phyloP scores from a whole-genome alignment of 108 stramenopile species.

The Cyclostephanos invisitatus region DNA sequence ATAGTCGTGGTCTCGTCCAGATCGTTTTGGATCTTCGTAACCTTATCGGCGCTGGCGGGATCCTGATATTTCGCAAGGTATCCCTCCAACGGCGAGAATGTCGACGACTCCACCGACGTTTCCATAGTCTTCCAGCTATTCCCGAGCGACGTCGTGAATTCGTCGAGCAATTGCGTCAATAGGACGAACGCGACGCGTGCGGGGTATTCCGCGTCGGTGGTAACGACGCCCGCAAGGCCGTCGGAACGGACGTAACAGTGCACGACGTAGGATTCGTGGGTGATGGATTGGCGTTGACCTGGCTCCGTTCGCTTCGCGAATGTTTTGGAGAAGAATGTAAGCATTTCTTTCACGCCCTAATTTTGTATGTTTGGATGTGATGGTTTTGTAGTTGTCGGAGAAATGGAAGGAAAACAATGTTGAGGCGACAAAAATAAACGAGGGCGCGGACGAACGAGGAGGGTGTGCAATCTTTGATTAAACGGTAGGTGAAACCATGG shows the following conservation, averaged over 20 bases:
- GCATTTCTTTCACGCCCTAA: constrained; percentile 97
- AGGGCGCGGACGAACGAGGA: no score
- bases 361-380: background rate
- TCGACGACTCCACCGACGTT: constrained; percentile 59
- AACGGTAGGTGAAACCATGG: no score
- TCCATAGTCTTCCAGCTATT: constrained; percentile 70
- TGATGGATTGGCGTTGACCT: constrained; percentile 97
- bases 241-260: constrained; percentile 97
- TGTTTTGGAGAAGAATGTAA: constrained; percentile 96
- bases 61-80: constrained; percentile 90
- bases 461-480: no score
- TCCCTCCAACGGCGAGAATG: constrained; percentile 69
- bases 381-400: no score
- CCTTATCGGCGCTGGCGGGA: constrained; percentile 94
- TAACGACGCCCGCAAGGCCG: constrained; percentile 92
- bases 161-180: constrained; percentile 93
- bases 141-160: constrained; percentile 74
- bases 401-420: no score
- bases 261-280: constrained; percentile 97
- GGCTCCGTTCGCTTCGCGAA: constrained; percentile 95
- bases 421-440: no score
- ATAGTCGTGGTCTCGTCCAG: constrained; percentile 98
- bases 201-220: constrained; percentile 97
- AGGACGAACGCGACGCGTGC: constrained; percentile 97
- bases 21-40: constrained; percentile 98